phyloP scores from a whole-genome alignment of 345 rosid genomes.

The Populus euphratica region DNA sequence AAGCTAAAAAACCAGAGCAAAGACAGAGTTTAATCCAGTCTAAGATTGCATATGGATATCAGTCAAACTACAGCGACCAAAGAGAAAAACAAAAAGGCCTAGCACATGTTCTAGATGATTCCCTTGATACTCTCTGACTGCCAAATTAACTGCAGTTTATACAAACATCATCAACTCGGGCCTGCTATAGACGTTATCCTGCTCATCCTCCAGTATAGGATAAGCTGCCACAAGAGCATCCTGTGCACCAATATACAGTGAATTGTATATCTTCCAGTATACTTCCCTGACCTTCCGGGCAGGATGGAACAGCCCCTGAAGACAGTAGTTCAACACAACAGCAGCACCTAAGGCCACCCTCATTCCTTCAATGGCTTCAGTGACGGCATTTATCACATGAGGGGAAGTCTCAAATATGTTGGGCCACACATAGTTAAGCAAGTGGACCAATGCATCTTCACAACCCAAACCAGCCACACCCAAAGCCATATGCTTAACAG shows the following conservation, averaged over 20 bases:
- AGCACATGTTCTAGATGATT: not conserved
- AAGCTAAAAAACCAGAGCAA: not conserved
- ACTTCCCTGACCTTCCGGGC: conserved; percentile 97
- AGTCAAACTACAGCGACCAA: not conserved
- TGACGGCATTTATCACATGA: conserved; percentile 94
- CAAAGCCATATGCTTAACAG: conserved; percentile 95
- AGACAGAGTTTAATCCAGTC: not conserved
- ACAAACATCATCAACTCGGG: conserved; percentile 87
- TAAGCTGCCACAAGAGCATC: conserved; percentile 94
- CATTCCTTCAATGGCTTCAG: conserved; percentile 98
- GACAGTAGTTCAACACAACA: conserved; percentile 79
- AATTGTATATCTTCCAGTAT: conserved; percentile 98
- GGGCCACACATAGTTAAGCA: conserved; percentile 96
- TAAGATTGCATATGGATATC: not conserved
- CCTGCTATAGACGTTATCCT: conserved; percentile 71
- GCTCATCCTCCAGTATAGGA: conserved; percentile 78
- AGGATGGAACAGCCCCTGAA: conserved; percentile 98
- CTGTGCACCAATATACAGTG: conserved; percentile 87
- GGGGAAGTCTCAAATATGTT: conserved; percentile 98
- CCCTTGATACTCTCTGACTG: not conserved
- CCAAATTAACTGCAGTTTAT: conserved; percentile 15
- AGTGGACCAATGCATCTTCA: conserved; percentile 88
- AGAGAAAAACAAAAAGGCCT: not conserved
- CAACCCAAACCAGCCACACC: conserved; percentile 99
- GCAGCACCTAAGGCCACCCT: conserved; percentile 93